Evolutionary conservation across 305 asterid genomes (phyloP), one percentile per base, ranked within the genome.

Genomic region (Stenogyne calaminthoides): DNA sequence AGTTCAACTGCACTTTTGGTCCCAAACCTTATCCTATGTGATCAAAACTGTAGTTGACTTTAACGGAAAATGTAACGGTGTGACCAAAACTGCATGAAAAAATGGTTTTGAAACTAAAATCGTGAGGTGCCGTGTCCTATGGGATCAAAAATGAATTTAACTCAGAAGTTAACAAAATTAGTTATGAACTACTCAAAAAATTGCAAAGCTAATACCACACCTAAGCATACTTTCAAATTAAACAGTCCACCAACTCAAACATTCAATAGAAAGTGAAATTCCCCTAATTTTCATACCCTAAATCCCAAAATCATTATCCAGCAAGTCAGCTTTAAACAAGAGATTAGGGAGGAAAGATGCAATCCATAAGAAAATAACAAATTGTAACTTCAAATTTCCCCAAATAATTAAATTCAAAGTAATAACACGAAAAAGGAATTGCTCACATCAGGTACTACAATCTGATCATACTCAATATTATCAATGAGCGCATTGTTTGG

Each of bases 381-480:
- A 56, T 22, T 11, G 7, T 1, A 44, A 25, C 22, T 34, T 22
- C 0, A 69, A n/a, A n/a, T n/a, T 64, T 29, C 55, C 54, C 64
- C 59, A 74, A 57, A 32, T 29, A 67, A 52, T 58, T 40, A 9
- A n/a, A n/a, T n/a, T n/a, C n/a, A n/a, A n/a, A n/a, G 37, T 27
- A 75, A 46, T 9, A 57, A 69, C 34, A 49, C 5, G 10, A n/a
- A 55, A 36, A 40, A 36, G 2, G 9, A 54, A 37, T 64, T 25
- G 73, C 95, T 83, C 75, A 89, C 98, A 51, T 89, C 93, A 18
- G 98, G 81, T 4, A 93, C 96, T 39, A 89, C 93, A 83, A 93
- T 91, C 82, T 91, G 97, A 71, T 91, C 88, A 71, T 87, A 88
- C 67, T 93, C 98, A 70, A 88, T 91, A 59, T 88, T 72, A 4